Evolutionary conservation across 495 filamentous ascomycete species (phyloP).

Genomic region (Tuber borchii): DNA sequence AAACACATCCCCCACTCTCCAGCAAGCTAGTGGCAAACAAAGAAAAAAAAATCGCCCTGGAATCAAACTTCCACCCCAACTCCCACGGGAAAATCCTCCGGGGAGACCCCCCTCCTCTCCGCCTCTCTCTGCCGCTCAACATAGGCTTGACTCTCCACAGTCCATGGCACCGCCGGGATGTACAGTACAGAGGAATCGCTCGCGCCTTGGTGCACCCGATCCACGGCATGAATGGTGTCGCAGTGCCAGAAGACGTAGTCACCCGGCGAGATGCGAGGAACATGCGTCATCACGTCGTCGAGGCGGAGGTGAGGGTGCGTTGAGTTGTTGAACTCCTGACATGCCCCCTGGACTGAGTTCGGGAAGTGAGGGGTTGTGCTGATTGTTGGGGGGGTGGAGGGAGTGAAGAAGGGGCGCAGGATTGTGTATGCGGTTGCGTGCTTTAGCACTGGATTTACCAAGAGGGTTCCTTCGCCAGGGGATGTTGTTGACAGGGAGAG

Average conservation of each 20-base stretch:
- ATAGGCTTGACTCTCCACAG: constrained; percentile 64
- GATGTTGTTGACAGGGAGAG: constrained; percentile 66
- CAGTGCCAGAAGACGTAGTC: constrained; percentile 93
- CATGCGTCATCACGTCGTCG: constrained; percentile 66
- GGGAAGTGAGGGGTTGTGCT: constrained; percentile 53
- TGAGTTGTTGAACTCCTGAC: constrained; percentile 65
- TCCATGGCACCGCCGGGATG: constrained; percentile 77
- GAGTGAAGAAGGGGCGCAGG: constrained; percentile 76
- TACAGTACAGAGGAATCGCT: constrained; percentile 76
- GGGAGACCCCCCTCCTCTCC: constrained; percentile 57
- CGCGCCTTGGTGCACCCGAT: constrained; percentile 64
- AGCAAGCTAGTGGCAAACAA: background rate
- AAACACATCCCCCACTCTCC: background rate
- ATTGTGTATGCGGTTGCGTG: constrained; percentile 73
- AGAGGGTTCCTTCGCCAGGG: constrained; percentile 69
- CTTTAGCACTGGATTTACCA: constrained; percentile 71
- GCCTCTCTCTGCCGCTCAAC: constrained; percentile 61
- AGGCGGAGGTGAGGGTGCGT: constrained; percentile 75
- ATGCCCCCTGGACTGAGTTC: constrained; percentile 66
- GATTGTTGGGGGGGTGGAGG: constrained; percentile 1
- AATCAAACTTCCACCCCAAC: constrained; percentile 45
- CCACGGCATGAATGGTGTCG: constrained; percentile 77
- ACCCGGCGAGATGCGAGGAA: constrained; percentile 69
- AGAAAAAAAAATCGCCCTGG: background rate
- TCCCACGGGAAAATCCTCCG: constrained; percentile 68